These are phyloP conservation scores for Lactifluus subvellereus DNA, from an alignment of 768 basidiomycete genomes.

Conservation along the genomic window DNA sequence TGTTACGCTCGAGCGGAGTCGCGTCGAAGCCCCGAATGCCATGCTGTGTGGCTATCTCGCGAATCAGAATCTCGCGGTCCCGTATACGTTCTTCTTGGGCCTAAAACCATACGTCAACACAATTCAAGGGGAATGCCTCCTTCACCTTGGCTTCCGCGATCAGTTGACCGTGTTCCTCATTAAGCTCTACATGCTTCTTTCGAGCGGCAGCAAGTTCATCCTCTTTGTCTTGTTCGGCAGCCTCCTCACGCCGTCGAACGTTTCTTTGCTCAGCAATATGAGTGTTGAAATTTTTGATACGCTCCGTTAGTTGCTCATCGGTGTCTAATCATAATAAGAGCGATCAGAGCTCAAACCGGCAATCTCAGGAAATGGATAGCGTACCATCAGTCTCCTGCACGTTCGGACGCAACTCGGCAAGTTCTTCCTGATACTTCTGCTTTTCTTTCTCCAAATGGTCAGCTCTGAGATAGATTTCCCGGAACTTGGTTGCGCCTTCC, in stretches of 20 bases:
- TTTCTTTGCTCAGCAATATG: slow-evolving; percentile 48
- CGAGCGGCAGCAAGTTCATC: slow-evolving; percentile 50
- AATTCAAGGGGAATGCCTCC: background rate
- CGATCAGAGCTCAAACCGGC: background rate
- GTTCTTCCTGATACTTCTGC: slow-evolving; percentile 52
- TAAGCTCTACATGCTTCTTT: slow-evolving; percentile 48
- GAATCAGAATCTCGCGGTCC: slow-evolving; percentile 70
- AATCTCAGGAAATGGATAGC: slow-evolving; percentile 20
- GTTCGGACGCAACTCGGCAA: slow-evolving; percentile 55
- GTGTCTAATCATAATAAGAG: slow-evolving; percentile 42
- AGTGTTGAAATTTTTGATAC: slow-evolving; percentile 53
- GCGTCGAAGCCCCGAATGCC: slow-evolving; percentile 70
- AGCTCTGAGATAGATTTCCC: slow-evolving; percentile 72
- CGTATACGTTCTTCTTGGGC: slow-evolving; percentile 63
- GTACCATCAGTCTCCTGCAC: slow-evolving; percentile 62
- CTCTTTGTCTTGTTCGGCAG: slow-evolving; percentile 54
- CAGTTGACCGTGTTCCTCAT: slow-evolving; percentile 61
- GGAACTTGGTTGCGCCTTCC: slow-evolving; percentile 77
- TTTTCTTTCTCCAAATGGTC: slow-evolving; percentile 59
- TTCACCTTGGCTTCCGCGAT: slow-evolving; percentile 69
- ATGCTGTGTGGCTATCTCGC: slow-evolving; percentile 59
- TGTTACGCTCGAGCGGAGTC: slow-evolving; percentile 61
- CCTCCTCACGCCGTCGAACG: slow-evolving; percentile 42
- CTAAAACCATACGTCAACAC: slow-evolving; percentile 34
- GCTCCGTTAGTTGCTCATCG: slow-evolving; percentile 61